Evolutionary conservation across 2,329 filamentous ascomycete genomes (phyloP), one percentile per base, ranked within the genome.

Genomic region (Orbilia ellipsospora): DNA sequence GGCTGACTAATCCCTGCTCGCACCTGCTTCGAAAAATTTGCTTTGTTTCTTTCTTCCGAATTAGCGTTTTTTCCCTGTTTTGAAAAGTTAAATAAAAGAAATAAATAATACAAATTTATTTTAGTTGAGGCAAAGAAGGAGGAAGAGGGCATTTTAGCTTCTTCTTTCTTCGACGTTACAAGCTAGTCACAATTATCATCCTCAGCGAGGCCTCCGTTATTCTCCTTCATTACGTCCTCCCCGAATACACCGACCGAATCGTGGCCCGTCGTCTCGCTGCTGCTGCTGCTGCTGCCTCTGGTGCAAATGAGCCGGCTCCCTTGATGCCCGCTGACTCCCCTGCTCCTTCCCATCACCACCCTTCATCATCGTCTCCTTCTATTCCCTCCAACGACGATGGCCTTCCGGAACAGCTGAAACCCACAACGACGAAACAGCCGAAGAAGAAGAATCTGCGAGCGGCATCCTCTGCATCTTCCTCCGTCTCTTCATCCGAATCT

Each of bases 161-260:
- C 31, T 36, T 36, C 31, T 36, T 36, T 36, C 31, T 36, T 36
- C 31, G 31, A 12, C 55, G 13, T 45, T 40, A 52, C 62, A 73
- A 62, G 69, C 69, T 56, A 65, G 51, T 62, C 69, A 55, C 62
- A 66, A 73, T 52, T 68, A 68, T 74, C 63, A 67, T 68, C 52
- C 51, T 74, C 50, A 68, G 60, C 63, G 63, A 68, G 70, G 69
- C 61, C 66, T 74, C 70, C n/a, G 64, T 68, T 54, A 57, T 74
- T 45, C 63, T 68, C 57, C 62, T 74, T 52, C 70, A 68, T 8
- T 68, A 74, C 70, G 64, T 74, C 52, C 44, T 74, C 16, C 70
- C 63, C 57, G 63, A 74, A 56, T 74, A 74, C 70, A 63, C 63
- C 42, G 70, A 67, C 28, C 31, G 31, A 36, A 36, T 36, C 31